phyloP scores from a whole-genome alignment of 148 eudicot species.

The Chenopodium quinoa region DNA sequence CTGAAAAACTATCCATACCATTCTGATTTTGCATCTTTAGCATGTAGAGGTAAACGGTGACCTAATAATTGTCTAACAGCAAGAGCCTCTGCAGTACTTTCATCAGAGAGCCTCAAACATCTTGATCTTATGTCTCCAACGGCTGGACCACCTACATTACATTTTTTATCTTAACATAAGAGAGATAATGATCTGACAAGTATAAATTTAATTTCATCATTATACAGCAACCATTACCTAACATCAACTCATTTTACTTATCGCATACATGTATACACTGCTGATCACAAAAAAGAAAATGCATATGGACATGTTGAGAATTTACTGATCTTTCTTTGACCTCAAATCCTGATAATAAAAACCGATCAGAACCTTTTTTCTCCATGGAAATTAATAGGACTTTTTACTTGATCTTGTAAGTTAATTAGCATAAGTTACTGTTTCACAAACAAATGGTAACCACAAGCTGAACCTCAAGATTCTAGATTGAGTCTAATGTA shows the following conservation, averaged over 20 bases:
- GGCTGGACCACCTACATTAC: slow-evolving; percentile 85
- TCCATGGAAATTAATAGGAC: neutral
- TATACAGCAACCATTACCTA: slow-evolving; percentile 10
- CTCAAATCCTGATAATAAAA: neutral
- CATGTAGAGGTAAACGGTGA: slow-evolving; percentile 75
- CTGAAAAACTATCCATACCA: slow-evolving; percentile 43
- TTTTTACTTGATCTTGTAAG: neutral
- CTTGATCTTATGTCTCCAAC: slow-evolving; percentile 99
- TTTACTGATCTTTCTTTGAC: neutral
- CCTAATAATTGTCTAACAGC: slow-evolving; percentile 86
- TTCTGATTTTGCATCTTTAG: slow-evolving; percentile 75
- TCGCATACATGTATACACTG: neutral
- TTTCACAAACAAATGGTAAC: neutral
- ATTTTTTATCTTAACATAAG: slow-evolving; percentile 5
- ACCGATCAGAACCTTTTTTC: neutral
- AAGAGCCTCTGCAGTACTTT: slow-evolving; percentile 86
- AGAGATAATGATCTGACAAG: neutral
- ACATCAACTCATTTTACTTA: slow-evolving; percentile 2
- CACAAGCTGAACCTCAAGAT: neutral
- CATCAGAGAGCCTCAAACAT: slow-evolving; percentile 89
- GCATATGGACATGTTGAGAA: neutral
- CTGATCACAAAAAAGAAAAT: neutral
- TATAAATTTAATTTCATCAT: neutral
- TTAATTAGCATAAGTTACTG: neutral
- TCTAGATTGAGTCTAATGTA: neutral